Evolutionary conservation across 2,329 filamentous ascomycete species (phyloP).

Genomic region (Fusarium dlaminii): DNA sequence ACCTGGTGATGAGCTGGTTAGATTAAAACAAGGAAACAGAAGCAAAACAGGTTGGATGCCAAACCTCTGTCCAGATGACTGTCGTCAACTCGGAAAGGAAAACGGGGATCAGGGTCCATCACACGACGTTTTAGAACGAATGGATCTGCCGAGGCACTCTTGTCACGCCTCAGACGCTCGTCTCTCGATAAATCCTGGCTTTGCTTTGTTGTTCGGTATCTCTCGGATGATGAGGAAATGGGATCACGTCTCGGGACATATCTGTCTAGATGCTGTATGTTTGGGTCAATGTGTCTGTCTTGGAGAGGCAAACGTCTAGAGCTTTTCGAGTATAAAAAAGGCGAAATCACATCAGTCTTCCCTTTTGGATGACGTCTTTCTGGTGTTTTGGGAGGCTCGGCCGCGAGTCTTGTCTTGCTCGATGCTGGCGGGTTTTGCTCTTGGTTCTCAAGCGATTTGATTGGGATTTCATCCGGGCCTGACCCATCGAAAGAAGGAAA

Average conservation of each 20-base stretch:
- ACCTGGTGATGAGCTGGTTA: slow-evolving; percentile 25
- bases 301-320: neutral
- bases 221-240: slow-evolving; percentile 51
- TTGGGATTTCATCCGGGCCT: slow-evolving; percentile 5
- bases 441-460: neutral
- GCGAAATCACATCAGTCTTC: slow-evolving; percentile 15
- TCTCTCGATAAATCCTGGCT: slow-evolving; percentile 52
- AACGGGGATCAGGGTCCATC: slow-evolving; percentile 13
- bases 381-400: neutral
- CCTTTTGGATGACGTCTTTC: neutral
- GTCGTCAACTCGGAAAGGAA: slow-evolving; percentile 25
- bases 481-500: slow-evolving; percentile 33
- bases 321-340: slow-evolving; percentile 18
- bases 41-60: neutral
- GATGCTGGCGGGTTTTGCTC: neutral
- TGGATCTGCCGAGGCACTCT: slow-evolving; percentile 53
- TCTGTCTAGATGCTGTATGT: slow-evolving; percentile 53
- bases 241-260: slow-evolving; percentile 59
- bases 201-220: slow-evolving; percentile 57
- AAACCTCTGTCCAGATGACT: slow-evolving; percentile 24
- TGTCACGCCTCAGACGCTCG: slow-evolving; percentile 58
- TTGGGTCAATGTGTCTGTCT: slow-evolving; percentile 9
- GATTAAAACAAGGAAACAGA: neutral
- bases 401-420: neutral
- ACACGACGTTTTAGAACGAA: slow-evolving; percentile 49